These are phyloP conservation scores for Boletus sp. DNA, from an alignment of 768 basidiomycete species.

Conservation along the genomic window DNA sequence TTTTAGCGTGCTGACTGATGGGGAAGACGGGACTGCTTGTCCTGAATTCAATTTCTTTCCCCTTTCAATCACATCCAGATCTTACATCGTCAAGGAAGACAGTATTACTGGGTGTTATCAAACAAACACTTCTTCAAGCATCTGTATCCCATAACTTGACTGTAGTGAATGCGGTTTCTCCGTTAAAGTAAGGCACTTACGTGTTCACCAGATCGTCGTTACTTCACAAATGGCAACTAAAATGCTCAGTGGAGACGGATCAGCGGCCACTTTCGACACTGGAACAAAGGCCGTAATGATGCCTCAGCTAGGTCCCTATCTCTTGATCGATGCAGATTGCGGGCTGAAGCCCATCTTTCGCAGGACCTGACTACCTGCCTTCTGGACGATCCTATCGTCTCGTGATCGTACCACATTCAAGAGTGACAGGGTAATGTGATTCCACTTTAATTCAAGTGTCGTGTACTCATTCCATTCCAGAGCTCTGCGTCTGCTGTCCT, in stretches of 20 bases:
- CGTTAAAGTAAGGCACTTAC: conserved; percentile 3
- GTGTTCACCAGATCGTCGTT: conserved; percentile 42
- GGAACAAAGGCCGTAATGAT: conserved; percentile 61
- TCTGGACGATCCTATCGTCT: conserved; percentile 42
- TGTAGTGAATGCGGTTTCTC: conserved; percentile 32
- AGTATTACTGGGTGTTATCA: conserved; percentile 48
- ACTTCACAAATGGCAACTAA: conserved; percentile 73
- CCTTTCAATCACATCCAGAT: conserved; percentile 51
- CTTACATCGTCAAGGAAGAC: conserved; percentile 39
- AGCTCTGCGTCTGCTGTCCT: conserved; percentile 38
- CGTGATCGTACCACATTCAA: conserved; percentile 38
- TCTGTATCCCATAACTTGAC: conserved; percentile 47
- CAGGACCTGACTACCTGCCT: conserved; percentile 42
- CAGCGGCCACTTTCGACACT: conserved; percentile 62
- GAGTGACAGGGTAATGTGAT: conserved; percentile 39
- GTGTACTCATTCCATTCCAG: conserved; percentile 27
- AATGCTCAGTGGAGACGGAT: conserved; percentile 60
- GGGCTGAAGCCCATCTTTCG: conserved; percentile 2
- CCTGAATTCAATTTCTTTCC: conserved; percentile 64
- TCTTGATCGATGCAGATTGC: conserved; percentile 3
- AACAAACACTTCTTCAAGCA: conserved; percentile 49
- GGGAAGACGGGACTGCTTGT: conserved; percentile 56
- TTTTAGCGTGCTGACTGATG: conserved; percentile 10
- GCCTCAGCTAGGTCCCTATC: conserved; percentile 55
- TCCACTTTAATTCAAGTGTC: conserved; percentile 13